These are phyloP conservation scores for Tolypocladium capitatum DNA, from an alignment of 2,329 filamentous ascomycete species.

Conservation along the genomic window DNA sequence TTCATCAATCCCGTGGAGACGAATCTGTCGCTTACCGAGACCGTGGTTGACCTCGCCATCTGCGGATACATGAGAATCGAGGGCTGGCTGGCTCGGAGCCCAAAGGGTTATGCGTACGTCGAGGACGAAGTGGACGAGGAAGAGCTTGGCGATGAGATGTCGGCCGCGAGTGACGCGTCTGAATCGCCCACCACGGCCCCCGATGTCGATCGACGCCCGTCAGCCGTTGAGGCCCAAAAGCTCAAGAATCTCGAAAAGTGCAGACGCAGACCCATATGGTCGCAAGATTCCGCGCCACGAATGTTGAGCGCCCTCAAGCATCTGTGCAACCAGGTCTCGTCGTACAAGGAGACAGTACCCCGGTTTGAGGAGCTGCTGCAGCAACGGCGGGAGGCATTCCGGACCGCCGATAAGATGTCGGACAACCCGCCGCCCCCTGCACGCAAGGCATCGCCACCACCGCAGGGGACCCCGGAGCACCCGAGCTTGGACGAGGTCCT, in stretches of 20 bases:
- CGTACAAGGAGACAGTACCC: constrained; percentile 50
- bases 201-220: not conserved
- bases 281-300: constrained; percentile 32
- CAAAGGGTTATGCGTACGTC: constrained; percentile 42
- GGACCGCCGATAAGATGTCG: constrained; percentile 40
- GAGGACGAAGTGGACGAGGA: constrained; percentile 22
- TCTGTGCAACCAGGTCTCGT: constrained; percentile 47
- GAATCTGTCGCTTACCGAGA: constrained; percentile 77
- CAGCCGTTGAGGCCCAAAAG: constrained; percentile 18
- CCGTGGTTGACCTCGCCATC: constrained; percentile 66
- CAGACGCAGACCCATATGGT: constrained; percentile 40
- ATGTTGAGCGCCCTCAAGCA: constrained; percentile 45
- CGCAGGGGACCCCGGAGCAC: constrained; percentile 26
- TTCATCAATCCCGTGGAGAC: constrained; percentile 85
- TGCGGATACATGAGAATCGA: constrained; percentile 79
- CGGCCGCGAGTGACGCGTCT: constrained; percentile 1
- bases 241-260: constrained; percentile 36
- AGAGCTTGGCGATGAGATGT: constrained; percentile 2
- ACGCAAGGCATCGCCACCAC: constrained; percentile 15
- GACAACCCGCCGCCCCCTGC: constrained; percentile 19
- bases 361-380: constrained; percentile 61
- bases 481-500: constrained; percentile 28
- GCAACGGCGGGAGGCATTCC: constrained; percentile 50
- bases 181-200: not conserved
- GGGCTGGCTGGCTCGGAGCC: constrained; percentile 75